Evolutionary conservation across 2,329 filamentous ascomycete genomes (phyloP), one percentile per base, ranked within the genome.

Genomic region (Cercospora sojina): DNA sequence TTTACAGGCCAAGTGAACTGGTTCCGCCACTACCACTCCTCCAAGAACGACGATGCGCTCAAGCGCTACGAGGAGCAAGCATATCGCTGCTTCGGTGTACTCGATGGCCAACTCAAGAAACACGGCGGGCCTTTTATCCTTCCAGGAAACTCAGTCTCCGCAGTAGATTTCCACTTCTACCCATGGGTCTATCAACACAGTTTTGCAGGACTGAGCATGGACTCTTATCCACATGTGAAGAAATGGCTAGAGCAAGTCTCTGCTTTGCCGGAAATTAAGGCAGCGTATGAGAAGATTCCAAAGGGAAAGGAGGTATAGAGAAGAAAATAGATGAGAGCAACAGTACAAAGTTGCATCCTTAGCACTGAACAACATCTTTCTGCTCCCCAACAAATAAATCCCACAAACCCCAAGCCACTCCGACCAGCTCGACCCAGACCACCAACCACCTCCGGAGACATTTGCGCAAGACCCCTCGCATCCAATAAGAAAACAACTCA

Each of bases 81-180:
- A 1, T 76, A 80, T 27, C 76, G 81, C n/a, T 81, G 79, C 70
- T 82, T 77, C 56, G 75, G 75, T 55, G 77, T 83, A 3, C 73
- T 82, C 0, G 81, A 82, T 25, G 77, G 70, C 1, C 80, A 82
- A 65, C 69, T 82, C 56, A 73, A 76, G 69, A 80, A 79, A 66
- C 75, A 75, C 10, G 72, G 68, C 1, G 80, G 79, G 1, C 64
- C 72, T 27, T 82, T 77, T 60, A 75, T 82, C 32, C 60, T 82
- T 25, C 77, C 77, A 2, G 74, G 77, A 3, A 74, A 75, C 3
- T 64, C 59, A 0, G 66, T 78, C 32, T 79, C 74, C 23, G 78
- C 78, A 1, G 80, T 81, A 1, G 80, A 82, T 67, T 73, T 78
- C 43, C 80, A 82, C 67, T 80, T 79, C 57, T 77, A 81, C 66